Base-by-base conservation (phyloP, 1,284 basidiomycete genomes). In the Marasmius oreades region DNA sequence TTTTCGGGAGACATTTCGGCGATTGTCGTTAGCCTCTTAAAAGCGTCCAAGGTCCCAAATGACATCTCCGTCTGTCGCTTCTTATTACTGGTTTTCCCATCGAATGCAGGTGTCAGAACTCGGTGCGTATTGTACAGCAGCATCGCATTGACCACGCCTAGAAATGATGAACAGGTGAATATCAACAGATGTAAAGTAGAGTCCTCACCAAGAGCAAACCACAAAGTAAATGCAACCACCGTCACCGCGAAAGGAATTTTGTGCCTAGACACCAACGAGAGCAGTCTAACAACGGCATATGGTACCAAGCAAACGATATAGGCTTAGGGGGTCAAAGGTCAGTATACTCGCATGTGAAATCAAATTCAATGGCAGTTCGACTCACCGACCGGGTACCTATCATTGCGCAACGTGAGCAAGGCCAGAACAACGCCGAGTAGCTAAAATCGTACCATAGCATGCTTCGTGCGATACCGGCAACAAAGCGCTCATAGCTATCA, bases 41-140 rank as follows among this genome's bases (percentile, higher is more conserved):
- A 54, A 14, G 55, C 56, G 31, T 61, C 57, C 47, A 55, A 14
- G 54, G 59, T 39, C 39, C 58, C 46, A 55, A 59, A 51, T 58
- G 47, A 50, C 47, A 50, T 50, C 14, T 50, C 47, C 8, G 63
- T 59, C 57, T 59, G 54, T 26, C 52, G 28, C 45, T 20, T 48
- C 26, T 55, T 46, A 26, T 45, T 46, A 8, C 28, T 51, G 33
- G 46, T 44, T 34, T 53, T 53, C 7, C 53, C 63, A 55, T 74
- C 69, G 61, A 85, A 77, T 24, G 78, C 79, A 22, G 80, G 79
- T n/a, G 75, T 73, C 36, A 90, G 70, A 48, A 86, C 75, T n/a
- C 82, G 77, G 63, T 88, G 78, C 3, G 84, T 87, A 65, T 86
- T 88, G 70, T 78, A 82, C 26, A 88, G 74, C n/a, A 89, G 72